phyloP scores from a whole-genome alignment of 2,329 filamentous ascomycete genomes.

The Chlorencoelia australis region DNA sequence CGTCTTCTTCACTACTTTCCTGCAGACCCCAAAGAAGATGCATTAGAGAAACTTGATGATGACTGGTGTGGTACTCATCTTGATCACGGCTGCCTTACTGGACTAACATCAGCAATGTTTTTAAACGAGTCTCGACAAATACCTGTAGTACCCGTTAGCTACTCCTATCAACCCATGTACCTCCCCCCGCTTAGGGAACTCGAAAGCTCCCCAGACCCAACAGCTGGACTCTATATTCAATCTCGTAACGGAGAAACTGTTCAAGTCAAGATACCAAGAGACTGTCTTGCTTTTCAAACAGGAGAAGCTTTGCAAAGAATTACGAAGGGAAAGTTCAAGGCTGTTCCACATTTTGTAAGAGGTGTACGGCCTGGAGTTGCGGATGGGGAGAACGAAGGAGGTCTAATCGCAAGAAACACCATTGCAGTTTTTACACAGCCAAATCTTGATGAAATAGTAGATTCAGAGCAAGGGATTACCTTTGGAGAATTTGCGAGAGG shows the following conservation, averaged over 20 bases:
- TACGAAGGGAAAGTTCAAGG: constrained; percentile 81
- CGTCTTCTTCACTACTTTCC: constrained; percentile 91
- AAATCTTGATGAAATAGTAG: constrained; percentile 72
- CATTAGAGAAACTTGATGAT: constrained; percentile 48
- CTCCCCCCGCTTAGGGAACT: constrained; percentile 58
- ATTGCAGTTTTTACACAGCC: constrained; percentile 96
- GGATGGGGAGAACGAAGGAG: constrained; percentile 31
- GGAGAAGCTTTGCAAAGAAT: constrained; percentile 87
- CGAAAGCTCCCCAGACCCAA: constrained; percentile 65
- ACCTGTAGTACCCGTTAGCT: constrained; percentile 25
- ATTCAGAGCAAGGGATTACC: constrained; percentile 53
- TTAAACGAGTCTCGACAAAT: constrained; percentile 58
- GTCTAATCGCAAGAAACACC: constrained; percentile 68
- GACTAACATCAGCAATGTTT: constrained; percentile 92
- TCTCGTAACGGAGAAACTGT: constrained; percentile 71
- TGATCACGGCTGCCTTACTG: constrained; percentile 89
- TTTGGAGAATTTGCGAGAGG: constrained; percentile 64
- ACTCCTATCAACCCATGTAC: constrained; percentile 23
- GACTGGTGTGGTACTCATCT: constrained; percentile 91
- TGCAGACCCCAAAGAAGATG: constrained; percentile 30
- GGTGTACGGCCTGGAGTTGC: constrained; percentile 51
- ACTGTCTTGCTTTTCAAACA: constrained; percentile 93
- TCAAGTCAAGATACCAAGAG: constrained; percentile 85
- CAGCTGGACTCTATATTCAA: constrained; percentile 87
- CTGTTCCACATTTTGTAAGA: constrained; percentile 90